Base-by-base conservation (phyloP, 805 yeast species). In the Yarrowia sp. region DNA sequence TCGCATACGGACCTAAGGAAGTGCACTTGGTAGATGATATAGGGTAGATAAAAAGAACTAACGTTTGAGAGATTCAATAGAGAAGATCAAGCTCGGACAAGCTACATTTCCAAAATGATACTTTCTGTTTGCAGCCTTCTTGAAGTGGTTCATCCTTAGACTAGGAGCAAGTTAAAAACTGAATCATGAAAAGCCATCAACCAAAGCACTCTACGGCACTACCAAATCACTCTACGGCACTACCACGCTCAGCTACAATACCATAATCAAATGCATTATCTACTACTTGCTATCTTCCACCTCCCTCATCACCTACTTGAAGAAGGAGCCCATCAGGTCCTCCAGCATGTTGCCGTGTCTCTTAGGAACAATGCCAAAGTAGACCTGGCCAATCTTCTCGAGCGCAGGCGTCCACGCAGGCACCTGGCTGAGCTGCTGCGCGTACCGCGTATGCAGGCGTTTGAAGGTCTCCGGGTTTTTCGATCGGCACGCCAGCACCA, bases 261-360 rank as follows among this genome's bases (percentile, higher is more conserved):
- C 8, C 39, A 35, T 21, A 12, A 12, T 14, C 44, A 38, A 38
- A 38, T 38, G 44, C 46, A 41, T 39, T 29, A 14, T 19, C 41
- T 38, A 38, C 46, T 12, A 3, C 10, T 18, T 16, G 13, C 41
- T 19, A 36, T 7, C 29, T n/a, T 9, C 21, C 32, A 24, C 5
- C 13, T 27, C 16, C 13, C 53, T 16, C 25, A 16, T 4, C 24
- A 3, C 14, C 16, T 38, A 55, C 38, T 55, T 55, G 35, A 86
- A 71, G 39, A 87, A 73, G 25, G 87, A 85, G 19, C 87, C 82
- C 96, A 94, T 89, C 79, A 93, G 77, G 67, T 84, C 86, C 72
- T 84, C 87, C 66, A 88, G 72, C 68, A 85, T 72, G 68, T 86
- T 86, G 1, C 74, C 74, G 65, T 80, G 84, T 60, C 78, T 80